Base-by-base conservation (phyloP, 1,284 basidiomycete genomes). In the Porogramme epimiltina region DNA sequence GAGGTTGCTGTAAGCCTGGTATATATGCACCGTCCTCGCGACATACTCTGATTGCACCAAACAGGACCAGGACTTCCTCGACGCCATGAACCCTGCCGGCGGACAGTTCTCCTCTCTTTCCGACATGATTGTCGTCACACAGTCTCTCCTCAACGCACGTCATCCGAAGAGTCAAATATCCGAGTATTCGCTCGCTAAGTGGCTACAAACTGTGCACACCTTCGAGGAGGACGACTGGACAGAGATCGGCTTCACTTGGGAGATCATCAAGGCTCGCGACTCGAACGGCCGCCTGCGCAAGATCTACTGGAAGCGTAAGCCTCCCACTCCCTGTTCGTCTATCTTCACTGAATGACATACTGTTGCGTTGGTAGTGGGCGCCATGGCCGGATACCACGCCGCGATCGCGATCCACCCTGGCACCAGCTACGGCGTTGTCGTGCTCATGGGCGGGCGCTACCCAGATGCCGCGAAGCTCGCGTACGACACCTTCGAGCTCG, bases 181-280 rank as follows among this genome's bases (percentile, higher is more conserved):
- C 0, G 65, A 64, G 2, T 62, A 66, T 42, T 68, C 73, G 2
- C 48, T 77, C 23, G 61, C 70, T 19, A 72, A 75, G 53, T 80
- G 78, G 79, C 60, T 79, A 40, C 65, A 69, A 4, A 71, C 75
- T 0, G 50, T 73, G 13, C 71, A 77, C 47, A 57, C 64, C 1
- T 65, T 62, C 37, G 57, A 59, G 22, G 73, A 71, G 42, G 71
- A 76, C 47, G 72, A 70, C 42, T 66, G 66, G 51, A 73, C 76
- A 11, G 72, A 73, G 47, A 70, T 76, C n/a, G 79, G 80, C 2
- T 68, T 72, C 0, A 68, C 75, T 18, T 81, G 79, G 80, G 79
- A 81, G 62, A 78, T 81, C 42, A 53, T 67, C 54, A 68, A 70
- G 54, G 52, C 55, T 43, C 55, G 11, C 4, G 70, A 69, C 64